phyloP scores from a whole-genome alignment of 805 yeast species.

The Ogataea paradorogensis region DNA sequence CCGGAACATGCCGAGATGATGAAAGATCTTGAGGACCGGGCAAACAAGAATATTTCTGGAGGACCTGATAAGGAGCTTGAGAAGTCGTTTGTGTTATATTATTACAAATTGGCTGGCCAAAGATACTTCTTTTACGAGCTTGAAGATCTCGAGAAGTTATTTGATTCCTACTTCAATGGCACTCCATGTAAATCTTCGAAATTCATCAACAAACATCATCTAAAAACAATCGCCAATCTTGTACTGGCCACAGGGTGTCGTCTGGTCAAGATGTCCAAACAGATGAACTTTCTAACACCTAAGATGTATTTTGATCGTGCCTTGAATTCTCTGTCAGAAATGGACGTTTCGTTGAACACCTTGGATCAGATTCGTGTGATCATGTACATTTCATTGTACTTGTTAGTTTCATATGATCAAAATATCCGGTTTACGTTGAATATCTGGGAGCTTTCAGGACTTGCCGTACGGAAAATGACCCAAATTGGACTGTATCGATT shows the following conservation, averaged over 20 bases:
- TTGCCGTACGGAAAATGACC: constrained; percentile 17
- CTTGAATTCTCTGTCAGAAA: constrained; percentile 6
- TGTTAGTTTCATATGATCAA: constrained; percentile 18
- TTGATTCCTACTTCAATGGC: constrained; percentile 7
- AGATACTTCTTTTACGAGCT: constrained; percentile 17
- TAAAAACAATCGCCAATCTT: constrained; percentile 8
- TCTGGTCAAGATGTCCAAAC: constrained; percentile 12
- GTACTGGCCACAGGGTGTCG: constrained; percentile 18
- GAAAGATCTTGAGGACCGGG: constrained; percentile 6
- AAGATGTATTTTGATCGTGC: constrained; percentile 16
- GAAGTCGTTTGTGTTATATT: constrained; percentile 9
- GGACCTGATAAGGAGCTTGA: constrained; percentile 4
- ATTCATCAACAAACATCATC: constrained; percentile 8
- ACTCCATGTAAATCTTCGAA: background rate
- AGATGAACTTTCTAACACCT: constrained; percentile 9
- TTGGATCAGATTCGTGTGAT: constrained; percentile 17
- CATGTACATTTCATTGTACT: constrained; percentile 17
- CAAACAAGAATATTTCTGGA: background rate
- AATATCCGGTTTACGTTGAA: constrained; percentile 16
- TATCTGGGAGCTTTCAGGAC: constrained; percentile 20
- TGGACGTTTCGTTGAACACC: constrained; percentile 1
- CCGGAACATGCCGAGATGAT: constrained; percentile 11
- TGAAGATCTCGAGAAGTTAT: constrained; percentile 7
- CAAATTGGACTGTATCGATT: constrained; percentile 17
- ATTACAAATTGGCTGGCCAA: constrained; percentile 12